A percentile compares a stretch with the other conserved stretches of the same genome.
phyloP scores from a whole-genome alignment of 257 asterid genomes.

The Scutellaria barbata region DNA sequence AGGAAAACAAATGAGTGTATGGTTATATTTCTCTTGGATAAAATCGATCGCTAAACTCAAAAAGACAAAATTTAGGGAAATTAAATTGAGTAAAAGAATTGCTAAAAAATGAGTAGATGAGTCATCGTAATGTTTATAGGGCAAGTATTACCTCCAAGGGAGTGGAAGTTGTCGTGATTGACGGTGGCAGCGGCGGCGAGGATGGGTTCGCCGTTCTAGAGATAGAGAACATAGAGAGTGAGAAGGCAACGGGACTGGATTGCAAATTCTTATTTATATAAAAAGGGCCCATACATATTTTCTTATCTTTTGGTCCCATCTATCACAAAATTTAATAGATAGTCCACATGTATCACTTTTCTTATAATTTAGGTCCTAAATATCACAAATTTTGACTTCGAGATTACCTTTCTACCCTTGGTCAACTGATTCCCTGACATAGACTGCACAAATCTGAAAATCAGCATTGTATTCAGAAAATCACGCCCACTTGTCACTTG shows the following conservation, averaged over 20 bases:
- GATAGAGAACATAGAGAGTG: constrained; percentile 5
- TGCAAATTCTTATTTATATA: not conserved
- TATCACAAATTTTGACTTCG: too few species aligned
- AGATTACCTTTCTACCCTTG: too few species aligned
- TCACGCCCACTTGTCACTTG: too few species aligned
- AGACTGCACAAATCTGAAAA: too few species aligned
- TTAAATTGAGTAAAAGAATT: not conserved
- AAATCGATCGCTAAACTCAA: not conserved
- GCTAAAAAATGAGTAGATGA: not conserved
- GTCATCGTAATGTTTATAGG: not conserved
- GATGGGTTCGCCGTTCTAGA: constrained; percentile 31
- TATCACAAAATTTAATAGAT: too few species aligned
- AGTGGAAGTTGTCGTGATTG: not conserved
- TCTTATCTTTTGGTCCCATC: too few species aligned
- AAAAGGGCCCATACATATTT: too few species aligned
- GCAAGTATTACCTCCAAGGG: constrained; percentile 17
- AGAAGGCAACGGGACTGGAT: constrained; percentile 17
- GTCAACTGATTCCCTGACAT: too few species aligned
- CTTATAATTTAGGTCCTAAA: too few species aligned
- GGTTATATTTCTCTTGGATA: not conserved
- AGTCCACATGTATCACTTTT: too few species aligned
- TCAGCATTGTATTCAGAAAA: too few species aligned
- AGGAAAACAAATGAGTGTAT: not conserved
- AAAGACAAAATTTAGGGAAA: constrained; percentile 11
- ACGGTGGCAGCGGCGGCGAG: not conserved